Base-by-base conservation (phyloP, 2,329 filamentous ascomycete species). In the Chaetothyriales sp. region DNA sequence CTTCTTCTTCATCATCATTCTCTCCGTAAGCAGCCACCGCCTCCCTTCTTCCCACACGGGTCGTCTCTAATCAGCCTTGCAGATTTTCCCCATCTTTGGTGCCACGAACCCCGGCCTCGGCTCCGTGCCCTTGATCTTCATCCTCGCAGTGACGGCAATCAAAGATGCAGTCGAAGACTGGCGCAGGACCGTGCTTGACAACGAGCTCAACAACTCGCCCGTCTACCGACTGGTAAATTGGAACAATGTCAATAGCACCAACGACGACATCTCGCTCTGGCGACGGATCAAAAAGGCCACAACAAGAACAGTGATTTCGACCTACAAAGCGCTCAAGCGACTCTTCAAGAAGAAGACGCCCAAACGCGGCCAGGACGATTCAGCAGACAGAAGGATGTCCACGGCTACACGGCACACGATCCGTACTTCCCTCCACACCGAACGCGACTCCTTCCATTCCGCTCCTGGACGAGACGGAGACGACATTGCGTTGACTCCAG, bases 151-250 rank as follows among this genome's bases (percentile, higher is more conserved):
- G 49, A 98, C 92, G 1, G 82, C 87, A 25, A 78, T 95, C 66
- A 98, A 96, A 68, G 92, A 98, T 65, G 92, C 82, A 18, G 83
- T 96, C 56, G 92, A 98, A 68, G 92, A 98, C 69, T 96, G 87
- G 73, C 79, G 92, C 60, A 78, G 92, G 68, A 96, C 90, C 0
- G 74, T 88, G 43, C 80, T 95, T 44, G 92, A 98, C 65, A 94
- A 83, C 57, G 85, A 95, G 62, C 75, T 98, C 55, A 98, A 98
- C 69, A 96, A 98, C 64, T 92, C 92, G 2, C 86, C 89, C 0
- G 86, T 96, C 8, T 90, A 98, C 67, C 81, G 90, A 53, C 73
- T 98, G 18, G 74, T 87, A 10, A 83, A 89, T 55, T 96, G 86
- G 82, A 77, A 83, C 59, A 98, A 98, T 60, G 88, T 95, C 60